Conservation (phyloP, 495 filamentous ascomycete species). For the Cercophora samala region DNA sequence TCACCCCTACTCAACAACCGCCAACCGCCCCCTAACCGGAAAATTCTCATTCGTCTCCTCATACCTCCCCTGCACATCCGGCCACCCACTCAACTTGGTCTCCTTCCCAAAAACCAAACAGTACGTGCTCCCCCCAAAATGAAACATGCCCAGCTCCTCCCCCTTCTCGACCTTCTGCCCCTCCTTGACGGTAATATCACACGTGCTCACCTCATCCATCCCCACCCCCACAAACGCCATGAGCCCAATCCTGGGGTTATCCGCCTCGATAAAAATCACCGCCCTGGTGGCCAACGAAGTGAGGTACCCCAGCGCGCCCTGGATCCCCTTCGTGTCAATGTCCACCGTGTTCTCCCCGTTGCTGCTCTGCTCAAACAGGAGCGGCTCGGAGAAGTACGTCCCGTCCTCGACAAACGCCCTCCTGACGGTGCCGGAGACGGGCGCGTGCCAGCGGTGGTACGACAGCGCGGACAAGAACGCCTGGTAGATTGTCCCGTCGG, state of each 20-base stretch:
- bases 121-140: slow-evolving; percentile 66
- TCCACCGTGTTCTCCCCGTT: slow-evolving; percentile 29
- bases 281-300: slow-evolving; percentile 57
- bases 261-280: slow-evolving; percentile 65
- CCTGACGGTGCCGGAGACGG: slow-evolving; percentile 56
- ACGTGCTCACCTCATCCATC: slow-evolving; percentile 69
- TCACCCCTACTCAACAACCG: slow-evolving; percentile 20
- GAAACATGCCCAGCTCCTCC: slow-evolving; percentile 69
- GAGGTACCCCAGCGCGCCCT: slow-evolving; percentile 56
- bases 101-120: slow-evolving; percentile 57
- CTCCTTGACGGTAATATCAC: slow-evolving; percentile 60
- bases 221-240: slow-evolving; percentile 64
- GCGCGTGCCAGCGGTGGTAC: slow-evolving; percentile 70
- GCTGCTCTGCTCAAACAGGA: slow-evolving; percentile 35
- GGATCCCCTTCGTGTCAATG: slow-evolving; percentile 37
- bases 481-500: slow-evolving; percentile 63
- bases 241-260: slow-evolving; percentile 61
- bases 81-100: slow-evolving; percentile 46
- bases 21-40: slow-evolving; percentile 49
- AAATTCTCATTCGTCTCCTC: slow-evolving; percentile 51
- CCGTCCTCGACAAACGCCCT: slow-evolving; percentile 57
- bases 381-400: slow-evolving; percentile 66
- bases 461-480: slow-evolving; percentile 61
- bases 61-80: slow-evolving; percentile 41
- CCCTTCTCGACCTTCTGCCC: slow-evolving; percentile 63